Evolutionary conservation across 495 filamentous ascomycete genomes (phyloP).

Genomic region (Hyaloscypha bicolor): DNA sequence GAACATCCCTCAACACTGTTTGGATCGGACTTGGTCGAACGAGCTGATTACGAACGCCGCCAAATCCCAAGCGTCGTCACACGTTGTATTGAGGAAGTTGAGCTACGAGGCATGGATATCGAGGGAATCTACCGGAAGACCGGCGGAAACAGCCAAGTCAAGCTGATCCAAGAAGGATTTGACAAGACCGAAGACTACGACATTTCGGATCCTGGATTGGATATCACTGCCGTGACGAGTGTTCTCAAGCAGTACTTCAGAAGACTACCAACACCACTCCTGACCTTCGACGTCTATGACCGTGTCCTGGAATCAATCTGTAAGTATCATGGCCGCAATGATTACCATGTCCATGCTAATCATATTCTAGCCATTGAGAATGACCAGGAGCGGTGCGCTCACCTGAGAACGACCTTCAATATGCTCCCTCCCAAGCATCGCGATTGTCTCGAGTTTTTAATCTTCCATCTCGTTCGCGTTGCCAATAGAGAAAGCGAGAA

Average conservation of each 20-base stretch:
- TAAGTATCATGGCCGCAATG: constrained; percentile 39
- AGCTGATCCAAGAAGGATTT: constrained; percentile 85
- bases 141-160: constrained; percentile 84
- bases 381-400: constrained; percentile 62
- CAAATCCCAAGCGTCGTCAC: constrained; percentile 89
- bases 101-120: constrained; percentile 94
- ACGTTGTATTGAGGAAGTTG: constrained; percentile 96
- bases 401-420: constrained; percentile 69
- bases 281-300: constrained; percentile 94
- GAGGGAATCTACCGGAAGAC: constrained; percentile 99
- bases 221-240: constrained; percentile 95
- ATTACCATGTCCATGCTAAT: constrained; percentile 23
- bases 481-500: constrained; percentile 82
- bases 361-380: constrained; percentile 50
- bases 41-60: constrained; percentile 86
- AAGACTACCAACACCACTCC: constrained; percentile 85
- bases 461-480: constrained; percentile 92
- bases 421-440: constrained; percentile 80
- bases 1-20: constrained; percentile 71
- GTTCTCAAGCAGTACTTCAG: constrained; percentile 98
- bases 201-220: constrained; percentile 88
- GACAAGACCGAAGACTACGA: constrained; percentile 83
- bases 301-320: constrained; percentile 76
- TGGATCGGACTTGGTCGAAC: constrained; percentile 83
- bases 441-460: constrained; percentile 88